Evolutionary conservation across 2,329 filamentous ascomycete genomes (phyloP), one percentile per base, ranked within the genome.

Genomic region (Gaeumannomyces tritici): DNA sequence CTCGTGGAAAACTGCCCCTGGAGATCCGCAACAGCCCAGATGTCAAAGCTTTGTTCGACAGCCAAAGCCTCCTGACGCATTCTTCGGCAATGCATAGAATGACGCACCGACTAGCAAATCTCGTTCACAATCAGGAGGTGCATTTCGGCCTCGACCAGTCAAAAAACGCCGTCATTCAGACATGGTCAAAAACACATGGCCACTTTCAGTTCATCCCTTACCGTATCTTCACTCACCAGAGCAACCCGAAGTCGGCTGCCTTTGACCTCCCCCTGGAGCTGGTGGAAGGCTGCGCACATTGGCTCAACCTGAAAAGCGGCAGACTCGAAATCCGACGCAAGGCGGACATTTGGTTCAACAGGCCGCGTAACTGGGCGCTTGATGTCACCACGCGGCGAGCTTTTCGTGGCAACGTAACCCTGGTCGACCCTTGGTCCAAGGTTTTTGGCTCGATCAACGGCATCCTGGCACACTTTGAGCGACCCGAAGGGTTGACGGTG

Each of bases 201-300:
- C 15, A 13, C 15, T 5, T 59, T 21, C n/a, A 42, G 24, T 11
- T 59, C 11, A 13, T 33, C 6, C 33, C 57, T 7, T n/a, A 9
- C 29, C 0, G 59, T 62, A 0, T 26, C 76, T 0, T 67, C 6
- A 42, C 35, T 15, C 5, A 15, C 15, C 13, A 18, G 15, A 18
- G 13, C 75, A 0, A 72, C 78, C 57, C 0, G 64, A 28, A 8
- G 26, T 8, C n/a, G n/a, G n/a, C 26, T 5, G 26, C 26, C 3
- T 77, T 72, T 47, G 84, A 86, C 65, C 70, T 88, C 0, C 87
- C 86, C 0, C 65, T 65, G 0, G 68, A 75, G 0, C 72, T 89
- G 0, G 64, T 86, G 0, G 70, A 80, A 0, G 71, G 78, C 8
- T 87, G 82, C 60, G 74, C 81, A 0, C 86, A 89, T 64, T 89